These are phyloP conservation scores for Rhizodiscina lignyota DNA, from an alignment of 495 filamentous ascomycete species.

Conservation along the genomic window DNA sequence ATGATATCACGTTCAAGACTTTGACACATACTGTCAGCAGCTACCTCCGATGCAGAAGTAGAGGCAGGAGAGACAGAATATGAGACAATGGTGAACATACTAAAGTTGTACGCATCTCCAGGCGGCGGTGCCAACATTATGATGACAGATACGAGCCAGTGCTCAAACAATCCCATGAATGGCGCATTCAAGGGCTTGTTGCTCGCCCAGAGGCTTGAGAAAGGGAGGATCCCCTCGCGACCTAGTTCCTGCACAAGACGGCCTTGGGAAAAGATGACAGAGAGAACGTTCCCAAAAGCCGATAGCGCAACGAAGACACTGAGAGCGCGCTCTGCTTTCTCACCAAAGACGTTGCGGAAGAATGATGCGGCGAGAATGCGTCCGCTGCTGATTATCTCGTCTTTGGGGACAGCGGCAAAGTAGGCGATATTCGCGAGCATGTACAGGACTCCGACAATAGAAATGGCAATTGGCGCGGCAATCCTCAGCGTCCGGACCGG, in stretches of 20 bases:
- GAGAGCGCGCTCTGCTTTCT: constrained; percentile 38
- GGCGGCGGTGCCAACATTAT: constrained; percentile 47
- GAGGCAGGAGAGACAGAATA: constrained; percentile 1
- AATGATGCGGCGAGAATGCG: constrained; percentile 46
- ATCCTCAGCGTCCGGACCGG: constrained; percentile 45
- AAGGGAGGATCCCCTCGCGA: constrained; percentile 9
- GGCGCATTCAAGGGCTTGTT: neutral
- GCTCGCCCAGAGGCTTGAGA: constrained; percentile 11
- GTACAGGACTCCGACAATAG: constrained; percentile 44
- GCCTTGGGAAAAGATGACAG: constrained; percentile 52
- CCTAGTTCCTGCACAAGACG: constrained; percentile 24
- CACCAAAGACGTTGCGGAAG: constrained; percentile 52
- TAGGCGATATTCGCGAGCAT: constrained; percentile 59
- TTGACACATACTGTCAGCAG: constrained; percentile 11
- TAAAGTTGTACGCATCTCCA: constrained; percentile 48
- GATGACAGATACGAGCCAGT: constrained; percentile 41
- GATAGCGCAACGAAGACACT: constrained; percentile 59
- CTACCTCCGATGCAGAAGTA: too few relatives aligned
- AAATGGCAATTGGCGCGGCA: constrained; percentile 45
- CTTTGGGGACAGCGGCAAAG: constrained; percentile 49
- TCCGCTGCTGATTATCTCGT: constrained; percentile 41
- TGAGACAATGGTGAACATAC: constrained; percentile 17
- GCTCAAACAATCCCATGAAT: constrained; percentile 42
- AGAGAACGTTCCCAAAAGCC: constrained; percentile 53
- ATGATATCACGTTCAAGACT: constrained; percentile 34